Conservation (phyloP, 1,284 basidiomycete genomes). For the Apiotrichum gamsii region DNA sequence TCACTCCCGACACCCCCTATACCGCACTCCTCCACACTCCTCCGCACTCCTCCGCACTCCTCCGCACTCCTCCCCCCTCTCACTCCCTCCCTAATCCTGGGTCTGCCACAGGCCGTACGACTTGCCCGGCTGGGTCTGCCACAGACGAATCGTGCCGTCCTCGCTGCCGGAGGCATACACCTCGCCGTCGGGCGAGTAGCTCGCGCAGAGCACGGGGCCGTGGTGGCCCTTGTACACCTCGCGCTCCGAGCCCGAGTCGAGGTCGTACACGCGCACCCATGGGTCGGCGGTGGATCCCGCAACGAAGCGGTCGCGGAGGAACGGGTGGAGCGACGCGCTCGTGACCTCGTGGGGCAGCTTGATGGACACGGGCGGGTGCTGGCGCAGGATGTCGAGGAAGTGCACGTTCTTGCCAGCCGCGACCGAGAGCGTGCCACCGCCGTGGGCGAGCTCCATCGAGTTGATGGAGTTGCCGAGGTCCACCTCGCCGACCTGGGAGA, state of each 20-base stretch:
- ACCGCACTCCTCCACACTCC: neutral
- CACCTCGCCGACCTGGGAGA: constrained; percentile 63
- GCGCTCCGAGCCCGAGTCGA: constrained; percentile 72
- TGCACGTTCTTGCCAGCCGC: constrained; percentile 87
- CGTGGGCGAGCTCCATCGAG: constrained; percentile 84
- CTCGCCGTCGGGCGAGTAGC: constrained; percentile 96
- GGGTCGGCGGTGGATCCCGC: constrained; percentile 86
- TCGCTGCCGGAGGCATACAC: constrained; percentile 91
- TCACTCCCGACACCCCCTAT: neutral
- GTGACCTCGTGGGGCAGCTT: constrained; percentile 74
- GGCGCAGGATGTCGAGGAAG: constrained; percentile 58
- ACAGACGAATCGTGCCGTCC: constrained; percentile 76
- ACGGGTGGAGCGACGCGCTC: constrained; percentile 86
- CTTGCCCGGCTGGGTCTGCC: constrained; percentile 92
- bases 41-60: neutral
- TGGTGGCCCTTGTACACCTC: constrained; percentile 97
- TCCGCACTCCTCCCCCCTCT: neutral
- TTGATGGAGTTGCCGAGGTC: constrained; percentile 74
- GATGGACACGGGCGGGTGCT: constrained; percentile 49
- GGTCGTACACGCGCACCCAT: constrained; percentile 91
- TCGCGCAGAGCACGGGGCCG: constrained; percentile 89
- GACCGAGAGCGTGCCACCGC: constrained; percentile 78
- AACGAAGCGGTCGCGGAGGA: constrained; percentile 80
- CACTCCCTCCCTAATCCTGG: constrained; percentile 49
- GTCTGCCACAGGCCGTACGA: constrained; percentile 85